Conservation (phyloP, 305 asterid species). For the Salvia sclarea region DNA sequence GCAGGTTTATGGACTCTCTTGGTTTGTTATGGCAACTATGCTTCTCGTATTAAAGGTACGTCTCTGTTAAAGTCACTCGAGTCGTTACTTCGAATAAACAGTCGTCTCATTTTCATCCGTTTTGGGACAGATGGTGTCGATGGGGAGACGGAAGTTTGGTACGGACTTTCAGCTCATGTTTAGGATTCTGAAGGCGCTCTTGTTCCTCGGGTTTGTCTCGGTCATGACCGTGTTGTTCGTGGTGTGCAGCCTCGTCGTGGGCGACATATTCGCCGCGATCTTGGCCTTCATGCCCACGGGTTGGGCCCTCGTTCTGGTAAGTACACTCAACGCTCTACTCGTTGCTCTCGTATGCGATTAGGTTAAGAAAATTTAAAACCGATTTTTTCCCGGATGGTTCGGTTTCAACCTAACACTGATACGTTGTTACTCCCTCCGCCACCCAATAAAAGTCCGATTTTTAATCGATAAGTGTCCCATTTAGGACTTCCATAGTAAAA, state of each 20-base stretch:
- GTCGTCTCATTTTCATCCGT: too few relatives aligned
- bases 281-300: slow-evolving; percentile 98
- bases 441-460: too few relatives aligned
- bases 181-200: slow-evolving; percentile 90
- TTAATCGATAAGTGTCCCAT: too few relatives aligned
- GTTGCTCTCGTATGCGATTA: neutral
- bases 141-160: slow-evolving; percentile 94
- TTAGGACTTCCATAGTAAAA: too few relatives aligned
- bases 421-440: too few relatives aligned
- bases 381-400: too few relatives aligned
- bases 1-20: slow-evolving; percentile 94
- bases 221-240: slow-evolving; percentile 90
- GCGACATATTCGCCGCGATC: slow-evolving; percentile 82
- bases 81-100: neutral
- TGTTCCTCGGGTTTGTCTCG: slow-evolving; percentile 83
- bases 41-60: slow-evolving; percentile 85
- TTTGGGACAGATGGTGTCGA: slow-evolving; percentile 77
- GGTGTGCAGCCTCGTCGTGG: slow-evolving; percentile 65
- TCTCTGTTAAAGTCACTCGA: neutral
- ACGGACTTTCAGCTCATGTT: slow-evolving; percentile 99
- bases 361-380: too few relatives aligned
- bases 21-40: slow-evolving; percentile 85
- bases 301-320: slow-evolving; percentile 92
- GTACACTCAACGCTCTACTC: slow-evolving; percentile 10
- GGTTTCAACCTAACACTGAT: too few relatives aligned